Conservation (phyloP, 306 rosid genomes). For the Quercus alba region DNA sequence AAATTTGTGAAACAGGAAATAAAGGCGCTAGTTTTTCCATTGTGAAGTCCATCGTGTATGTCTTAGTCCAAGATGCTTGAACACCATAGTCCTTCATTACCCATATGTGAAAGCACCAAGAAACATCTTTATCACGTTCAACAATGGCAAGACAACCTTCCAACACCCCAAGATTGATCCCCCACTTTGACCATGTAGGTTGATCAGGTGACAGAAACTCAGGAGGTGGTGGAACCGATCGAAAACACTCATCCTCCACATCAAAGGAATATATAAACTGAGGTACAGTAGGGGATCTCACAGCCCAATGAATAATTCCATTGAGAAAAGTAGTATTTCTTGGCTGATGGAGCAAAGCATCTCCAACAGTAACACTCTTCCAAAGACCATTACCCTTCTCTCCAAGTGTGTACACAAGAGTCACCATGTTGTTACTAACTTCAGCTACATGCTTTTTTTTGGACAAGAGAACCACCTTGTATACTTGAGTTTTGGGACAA, state of each 20-base stretch:
- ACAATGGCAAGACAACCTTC: neutral
- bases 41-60: neutral
- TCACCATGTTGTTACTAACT: too few species aligned
- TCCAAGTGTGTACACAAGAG: too few species aligned
- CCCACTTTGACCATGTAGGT: neutral
- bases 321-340: too few species aligned
- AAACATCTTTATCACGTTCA: neutral
- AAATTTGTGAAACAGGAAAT: neutral
- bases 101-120: neutral
- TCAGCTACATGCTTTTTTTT: neutral
- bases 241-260: neutral
- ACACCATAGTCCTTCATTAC: neutral
- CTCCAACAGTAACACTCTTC: too few species aligned
- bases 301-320: too few species aligned
- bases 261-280: neutral
- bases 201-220: neutral
- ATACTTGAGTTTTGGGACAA: neutral
- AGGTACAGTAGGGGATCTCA: too few species aligned
- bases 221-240: neutral
- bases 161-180: neutral
- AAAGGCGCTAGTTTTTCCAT: too few species aligned
- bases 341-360: neutral
- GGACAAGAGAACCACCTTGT: neutral
- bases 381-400: too few species aligned
- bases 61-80: neutral